Evolutionary conservation across 1,139 yeast genomes (phyloP), one percentile per base, ranked within the genome.

Genomic region (Taphrina wiesneri): DNA sequence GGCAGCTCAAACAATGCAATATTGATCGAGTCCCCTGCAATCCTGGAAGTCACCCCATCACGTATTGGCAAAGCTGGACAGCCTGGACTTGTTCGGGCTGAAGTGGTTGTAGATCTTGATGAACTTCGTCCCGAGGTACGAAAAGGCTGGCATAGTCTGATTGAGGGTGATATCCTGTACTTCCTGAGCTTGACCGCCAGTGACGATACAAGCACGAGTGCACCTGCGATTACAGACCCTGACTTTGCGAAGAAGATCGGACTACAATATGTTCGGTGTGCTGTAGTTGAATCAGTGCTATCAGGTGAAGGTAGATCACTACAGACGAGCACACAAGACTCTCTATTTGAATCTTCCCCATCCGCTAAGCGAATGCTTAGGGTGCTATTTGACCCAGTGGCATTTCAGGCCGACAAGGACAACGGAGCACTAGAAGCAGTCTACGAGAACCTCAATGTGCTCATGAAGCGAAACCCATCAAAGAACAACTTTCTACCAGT

Each of bases 1-100:
- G 80, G 80, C 0, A 59, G 70, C 0, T 77, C 80, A 62, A 75
- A 76, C 56, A 74, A 74, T 70, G 79, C 74, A 1, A 66, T 71
- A 4, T 70, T 68, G 56, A 67, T 77, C 13, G 66, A 67, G 46
- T 49, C 64, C 9, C 70, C 72, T 0, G 70, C 73, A 15, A 69
- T 76, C 6, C 61, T 74, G 7, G 74, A 74, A 26, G 71, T 72
- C 2, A 69, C 73, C 1, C 74, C 75, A 7, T 73, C 77, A 4
- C 63, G 56, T 15, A 70, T 74, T 26, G 74, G 76, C 13, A 67
- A 69, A 43, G 56, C 63, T 21, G 67, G 63, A 32, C 51, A 43
- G 4, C 75, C 76, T 7, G 66, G 71, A 1, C 66, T 57, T 36
- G 73, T 71, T 2, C 69, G 69, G 23, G 72, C 73, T 3, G 76